Conservation (phyloP, 108 stramenopile species). For the Nannochloropsis oceanica region DNA sequence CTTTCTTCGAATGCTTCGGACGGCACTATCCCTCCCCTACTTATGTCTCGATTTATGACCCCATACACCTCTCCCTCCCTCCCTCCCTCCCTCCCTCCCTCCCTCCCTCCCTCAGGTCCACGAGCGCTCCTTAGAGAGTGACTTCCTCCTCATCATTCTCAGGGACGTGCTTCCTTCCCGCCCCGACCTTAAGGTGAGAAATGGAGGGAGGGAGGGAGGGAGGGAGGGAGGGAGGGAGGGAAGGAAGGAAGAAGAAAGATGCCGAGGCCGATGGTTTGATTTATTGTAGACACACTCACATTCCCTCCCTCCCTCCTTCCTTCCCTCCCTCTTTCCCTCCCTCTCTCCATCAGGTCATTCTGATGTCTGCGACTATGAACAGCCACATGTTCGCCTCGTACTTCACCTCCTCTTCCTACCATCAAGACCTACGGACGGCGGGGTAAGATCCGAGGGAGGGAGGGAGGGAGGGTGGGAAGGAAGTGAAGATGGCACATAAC, state of each 20-base stretch:
- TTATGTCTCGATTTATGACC: too few relatives aligned
- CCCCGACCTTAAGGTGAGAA: conserved; percentile 13
- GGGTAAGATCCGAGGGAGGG: too few relatives aligned
- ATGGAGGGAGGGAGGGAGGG: background rate
- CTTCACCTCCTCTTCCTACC: conserved; percentile 39
- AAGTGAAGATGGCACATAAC: too few relatives aligned
- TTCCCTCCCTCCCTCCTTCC: background rate
- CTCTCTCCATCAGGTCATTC: conserved; percentile 44
- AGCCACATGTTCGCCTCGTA: conserved; percentile 49
- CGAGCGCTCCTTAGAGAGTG: conserved; percentile 67
- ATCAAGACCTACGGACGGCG: too few relatives aligned
- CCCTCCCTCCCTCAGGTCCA: conserved; percentile 82
- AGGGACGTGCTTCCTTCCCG: conserved; percentile 53
- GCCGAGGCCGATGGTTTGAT: background rate
- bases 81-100: too few relatives aligned
- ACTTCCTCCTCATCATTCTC: conserved; percentile 71
- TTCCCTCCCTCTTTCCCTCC: background rate
- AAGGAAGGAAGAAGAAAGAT: background rate
- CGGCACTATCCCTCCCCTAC: too few relatives aligned
- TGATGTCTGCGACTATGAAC: conserved; percentile 86
- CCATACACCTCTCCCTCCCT: too few relatives aligned
- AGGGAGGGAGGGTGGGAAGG: too few relatives aligned
- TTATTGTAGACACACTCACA: too few relatives aligned
- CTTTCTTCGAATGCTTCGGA: too few relatives aligned
- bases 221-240: background rate